Evolutionary conservation across 2,329 filamentous ascomycete species (phyloP).

Genomic region (Diaporthe longicolla): DNA sequence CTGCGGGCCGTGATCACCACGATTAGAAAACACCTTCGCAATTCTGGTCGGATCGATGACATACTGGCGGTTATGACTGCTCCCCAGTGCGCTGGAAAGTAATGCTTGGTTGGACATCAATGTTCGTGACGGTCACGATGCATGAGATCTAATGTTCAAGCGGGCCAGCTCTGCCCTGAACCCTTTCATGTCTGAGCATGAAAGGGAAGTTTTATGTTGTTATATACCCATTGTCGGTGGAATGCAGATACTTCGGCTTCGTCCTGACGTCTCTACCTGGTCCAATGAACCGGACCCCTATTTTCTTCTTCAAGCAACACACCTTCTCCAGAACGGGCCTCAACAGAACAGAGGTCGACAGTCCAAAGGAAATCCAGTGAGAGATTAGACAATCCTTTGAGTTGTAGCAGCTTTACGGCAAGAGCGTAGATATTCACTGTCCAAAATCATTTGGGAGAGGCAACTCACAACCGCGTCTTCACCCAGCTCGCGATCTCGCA

Average conservation of each 20-base stretch:
- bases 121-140: not conserved
- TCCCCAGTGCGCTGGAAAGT: rapidly evolving
- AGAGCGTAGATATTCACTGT: too few relatives aligned
- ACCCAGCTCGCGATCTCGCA: too few relatives aligned
- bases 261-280: too few relatives aligned
- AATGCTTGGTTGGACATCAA: too few relatives aligned
- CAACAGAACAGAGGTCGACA: too few relatives aligned
- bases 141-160: not conserved
- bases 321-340: too few relatives aligned
- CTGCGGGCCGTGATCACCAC: not conserved
- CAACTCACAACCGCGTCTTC: too few relatives aligned
- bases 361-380: too few relatives aligned
- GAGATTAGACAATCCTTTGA: too few relatives aligned
- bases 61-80: not conserved
- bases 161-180: not conserved
- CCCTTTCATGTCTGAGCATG: not conserved
- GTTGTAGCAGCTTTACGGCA: too few relatives aligned
- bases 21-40: not conserved
- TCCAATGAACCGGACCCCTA: not conserved
- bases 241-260: not conserved
- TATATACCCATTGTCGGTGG: not conserved
- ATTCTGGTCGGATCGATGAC: not conserved
- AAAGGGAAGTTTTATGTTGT: not conserved
- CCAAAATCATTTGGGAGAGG: too few relatives aligned
- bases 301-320: too few relatives aligned